Conservation (phyloP, 2,329 filamentous ascomycete species). For the Leptodontidium sp. region DNA sequence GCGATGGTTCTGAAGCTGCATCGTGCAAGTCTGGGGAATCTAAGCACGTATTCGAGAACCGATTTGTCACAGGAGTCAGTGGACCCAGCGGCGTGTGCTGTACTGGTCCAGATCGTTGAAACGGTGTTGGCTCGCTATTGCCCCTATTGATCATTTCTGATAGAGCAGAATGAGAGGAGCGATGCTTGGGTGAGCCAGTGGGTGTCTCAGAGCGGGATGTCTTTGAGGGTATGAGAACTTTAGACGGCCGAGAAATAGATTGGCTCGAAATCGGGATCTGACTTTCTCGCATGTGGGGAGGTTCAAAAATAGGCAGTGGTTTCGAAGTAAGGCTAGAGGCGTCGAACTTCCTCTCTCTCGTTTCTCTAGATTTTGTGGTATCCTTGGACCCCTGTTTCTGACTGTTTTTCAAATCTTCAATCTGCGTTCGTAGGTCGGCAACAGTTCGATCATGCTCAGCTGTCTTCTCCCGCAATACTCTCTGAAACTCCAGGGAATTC, state of each 20-base stretch:
- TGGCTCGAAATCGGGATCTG: constrained; percentile 35
- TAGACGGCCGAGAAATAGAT: constrained; percentile 36
- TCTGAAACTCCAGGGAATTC: constrained; percentile 32
- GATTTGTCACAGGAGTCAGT: constrained; percentile 31
- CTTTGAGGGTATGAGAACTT: constrained; percentile 29
- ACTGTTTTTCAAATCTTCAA: constrained; percentile 29
- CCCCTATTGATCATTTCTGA: constrained; percentile 43
- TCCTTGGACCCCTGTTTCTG: neutral
- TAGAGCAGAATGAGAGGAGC: constrained; percentile 37
- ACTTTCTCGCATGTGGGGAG: constrained; percentile 31
- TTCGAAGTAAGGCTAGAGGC: neutral
- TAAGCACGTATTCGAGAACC: constrained; percentile 35
- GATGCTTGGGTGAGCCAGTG: constrained; percentile 24
- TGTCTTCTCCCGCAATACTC: constrained; percentile 32
- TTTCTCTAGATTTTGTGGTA: neutral
- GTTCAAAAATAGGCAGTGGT: constrained; percentile 18
- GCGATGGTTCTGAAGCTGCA: constrained; percentile 35
- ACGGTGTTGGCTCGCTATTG: constrained; percentile 35
- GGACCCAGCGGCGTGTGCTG: constrained; percentile 35
- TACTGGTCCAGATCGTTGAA: constrained; percentile 36
- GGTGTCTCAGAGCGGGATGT: constrained; percentile 29
- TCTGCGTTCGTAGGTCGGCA: constrained; percentile 34
- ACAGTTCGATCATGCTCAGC: constrained; percentile 36
- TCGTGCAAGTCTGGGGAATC: constrained; percentile 33
- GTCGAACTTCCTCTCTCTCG: constrained; percentile 13